Base-by-base conservation (phyloP, 176 grass and related monocot species). In the Elymus sibiricus region DNA sequence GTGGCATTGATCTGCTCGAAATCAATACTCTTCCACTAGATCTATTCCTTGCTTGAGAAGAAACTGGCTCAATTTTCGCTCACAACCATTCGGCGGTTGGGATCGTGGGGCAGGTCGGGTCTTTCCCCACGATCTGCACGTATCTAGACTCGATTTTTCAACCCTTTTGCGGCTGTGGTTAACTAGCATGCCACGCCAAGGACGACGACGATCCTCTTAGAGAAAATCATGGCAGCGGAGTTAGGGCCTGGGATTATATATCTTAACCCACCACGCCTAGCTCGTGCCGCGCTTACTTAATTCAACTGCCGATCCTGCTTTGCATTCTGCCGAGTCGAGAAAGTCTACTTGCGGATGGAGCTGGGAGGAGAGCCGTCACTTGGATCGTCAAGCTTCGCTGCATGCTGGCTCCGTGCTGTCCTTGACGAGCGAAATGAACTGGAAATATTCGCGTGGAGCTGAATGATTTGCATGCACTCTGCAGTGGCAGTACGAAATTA, bases 101-200 rank as follows among this genome's bases (percentile, higher is more conserved):
- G 88, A 86, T 90, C 64, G 74, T 58, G 61, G 15, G 7, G 31
- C 83, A 66, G 76, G 85, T 89, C 66, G 31, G 73, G 72, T 77
- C 62, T 32, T 62, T 38, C 12, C n/a, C 5, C 26, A n/a, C n/a
- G n/a, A 77, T 70, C 79, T 70, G 47, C 72, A 40, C 43, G 82
- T 77, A 90, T 90, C 83, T 77, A 86, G 9, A 47, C 78, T 86
- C 63, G 39, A 82, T 47, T 67, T 82, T 82, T 73, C 84, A 58
- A 83, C 29, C 63, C 32, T 32, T 64, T 55, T 43, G 69, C 19
- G 64, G 73, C 24, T 77, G 73, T 35, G 80, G 84, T 86, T 86
- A 78, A 74, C 61, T 22, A 66, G 24, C 43, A 7, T 1, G 53
- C 19, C 89, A 90, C 79, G 89, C 74, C 79, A 83, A 42, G 60